These are phyloP conservation scores for Lanmaoa pseudosensibilis DNA, from an alignment of 768 basidiomycete genomes.

Conservation along the genomic window DNA sequence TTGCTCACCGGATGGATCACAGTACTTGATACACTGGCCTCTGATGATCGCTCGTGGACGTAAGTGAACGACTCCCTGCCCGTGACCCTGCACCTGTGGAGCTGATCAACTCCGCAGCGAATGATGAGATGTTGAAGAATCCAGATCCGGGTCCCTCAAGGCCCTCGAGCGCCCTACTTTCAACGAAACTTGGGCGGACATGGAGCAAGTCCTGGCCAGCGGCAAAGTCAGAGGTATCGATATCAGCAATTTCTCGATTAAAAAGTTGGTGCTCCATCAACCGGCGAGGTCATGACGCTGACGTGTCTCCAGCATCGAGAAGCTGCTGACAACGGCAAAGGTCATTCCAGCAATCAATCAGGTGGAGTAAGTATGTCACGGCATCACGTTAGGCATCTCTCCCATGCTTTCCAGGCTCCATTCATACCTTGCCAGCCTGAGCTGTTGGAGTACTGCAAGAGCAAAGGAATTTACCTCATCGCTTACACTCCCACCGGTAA, in stretches of 20 bases:
- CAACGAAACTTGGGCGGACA: conserved; percentile 10
- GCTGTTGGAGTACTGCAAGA: conserved; percentile 47
- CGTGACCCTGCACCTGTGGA: not conserved
- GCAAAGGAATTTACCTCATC: conserved; percentile 65
- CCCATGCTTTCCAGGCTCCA: conserved; percentile 41
- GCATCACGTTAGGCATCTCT: not conserved
- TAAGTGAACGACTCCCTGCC: not conserved
- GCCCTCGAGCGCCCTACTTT: not conserved
- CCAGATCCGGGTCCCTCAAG: not conserved
- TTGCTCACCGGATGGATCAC: not conserved
- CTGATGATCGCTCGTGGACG: conserved; percentile 3
- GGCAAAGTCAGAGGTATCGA: conserved; percentile 36
- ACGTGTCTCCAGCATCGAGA: conserved; percentile 13
- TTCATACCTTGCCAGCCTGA: conserved; percentile 67
- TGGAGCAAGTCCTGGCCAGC: conserved; percentile 10
- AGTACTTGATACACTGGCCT: conserved; percentile 3
- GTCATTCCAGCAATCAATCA: conserved; percentile 70
- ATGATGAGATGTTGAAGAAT: not conserved
- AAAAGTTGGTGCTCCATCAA: conserved; percentile 12
- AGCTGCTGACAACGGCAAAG: conserved; percentile 45
- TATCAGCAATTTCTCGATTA: conserved; percentile 44
- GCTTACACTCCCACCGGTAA: conserved; percentile 60
- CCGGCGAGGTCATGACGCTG: not conserved
- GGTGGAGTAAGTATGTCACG: conserved; percentile 40
- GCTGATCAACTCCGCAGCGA: not conserved